These are phyloP conservation scores for Xylaria hypoxylon DNA, from an alignment of 2,329 filamentous ascomycete genomes.

Conservation along the genomic window DNA sequence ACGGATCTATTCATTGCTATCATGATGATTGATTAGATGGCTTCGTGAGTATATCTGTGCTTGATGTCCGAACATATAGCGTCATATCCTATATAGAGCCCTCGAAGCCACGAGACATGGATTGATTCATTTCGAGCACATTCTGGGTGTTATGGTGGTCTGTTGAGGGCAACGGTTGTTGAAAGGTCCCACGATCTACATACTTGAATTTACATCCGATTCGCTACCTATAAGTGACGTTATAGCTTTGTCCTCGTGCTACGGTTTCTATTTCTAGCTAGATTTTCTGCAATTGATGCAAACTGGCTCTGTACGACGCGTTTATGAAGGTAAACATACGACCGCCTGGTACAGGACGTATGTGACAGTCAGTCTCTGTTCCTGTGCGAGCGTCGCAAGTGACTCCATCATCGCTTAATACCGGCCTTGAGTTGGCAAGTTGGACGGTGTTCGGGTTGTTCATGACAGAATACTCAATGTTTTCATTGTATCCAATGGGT, in stretches of 20 bases:
- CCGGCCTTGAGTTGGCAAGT: slow-evolving; percentile 3
- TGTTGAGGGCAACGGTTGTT: not conserved
- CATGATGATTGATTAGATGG: not conserved
- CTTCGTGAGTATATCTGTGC: not conserved
- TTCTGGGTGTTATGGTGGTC: not conserved
- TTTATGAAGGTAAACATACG: not conserved
- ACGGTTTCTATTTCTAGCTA: not conserved
- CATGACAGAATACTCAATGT: slow-evolving; percentile 1
- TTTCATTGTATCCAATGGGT: not conserved
- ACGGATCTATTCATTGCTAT: not conserved
- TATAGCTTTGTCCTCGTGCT: not conserved
- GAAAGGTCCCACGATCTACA: not conserved
- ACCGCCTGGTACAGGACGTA: slow-evolving; percentile 10
- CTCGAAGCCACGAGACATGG: not conserved
- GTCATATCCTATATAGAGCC: slow-evolving; percentile 16
- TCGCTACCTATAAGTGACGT: not conserved
- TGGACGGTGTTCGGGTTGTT: not conserved
- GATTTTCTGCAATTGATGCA: not conserved
- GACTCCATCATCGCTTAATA: not conserved
- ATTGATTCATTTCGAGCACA: not conserved
- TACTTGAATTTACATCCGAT: not conserved
- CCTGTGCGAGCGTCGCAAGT: slow-evolving; percentile 8
- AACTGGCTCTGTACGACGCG: not conserved
- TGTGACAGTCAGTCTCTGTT: not conserved
- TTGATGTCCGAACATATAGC: slow-evolving; percentile 2